phyloP scores from a whole-genome alignment of 2,329 filamentous ascomycete species.

The Corynespora cassiicola region DNA sequence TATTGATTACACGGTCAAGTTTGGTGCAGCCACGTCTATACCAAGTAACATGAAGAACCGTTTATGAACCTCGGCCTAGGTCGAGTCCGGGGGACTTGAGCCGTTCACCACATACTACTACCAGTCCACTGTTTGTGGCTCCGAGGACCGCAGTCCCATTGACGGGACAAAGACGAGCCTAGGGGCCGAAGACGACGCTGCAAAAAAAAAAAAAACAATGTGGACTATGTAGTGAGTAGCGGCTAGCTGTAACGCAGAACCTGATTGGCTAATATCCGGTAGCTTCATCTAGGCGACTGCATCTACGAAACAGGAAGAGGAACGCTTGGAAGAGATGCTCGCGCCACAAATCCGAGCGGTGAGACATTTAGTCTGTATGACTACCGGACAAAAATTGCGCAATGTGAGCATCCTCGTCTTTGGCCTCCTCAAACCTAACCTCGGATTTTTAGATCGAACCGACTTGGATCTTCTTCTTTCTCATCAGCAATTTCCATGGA shows the following conservation, averaged over 20 bases:
- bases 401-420: too few species aligned
- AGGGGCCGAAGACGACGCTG: conserved; percentile 57
- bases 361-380: conserved; percentile 41
- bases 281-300: conserved; percentile 59
- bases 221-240: conserved; percentile 10
- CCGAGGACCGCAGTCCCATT: conserved; percentile 63
- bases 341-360: conserved; percentile 14
- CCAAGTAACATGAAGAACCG: conserved; percentile 16
- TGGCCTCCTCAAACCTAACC: too few species aligned
- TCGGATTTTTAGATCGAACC: too few species aligned
- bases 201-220: conserved; percentile 51
- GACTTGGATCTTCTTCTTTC: conserved; percentile 64
- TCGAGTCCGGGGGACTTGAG: conserved; percentile 66
- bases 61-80: conserved; percentile 44
- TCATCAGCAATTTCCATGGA: conserved; percentile 66
- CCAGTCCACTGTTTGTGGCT: conserved; percentile 70
- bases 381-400: conserved; percentile 66
- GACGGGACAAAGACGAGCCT: conserved; percentile 74
- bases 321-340: conserved; percentile 39
- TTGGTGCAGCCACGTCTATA: conserved; percentile 27
- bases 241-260: conserved; percentile 24
- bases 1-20: conserved; percentile 76
- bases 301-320: conserved; percentile 63
- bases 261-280: conserved; percentile 52
- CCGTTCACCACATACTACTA: conserved; percentile 72